Percentiles rank a stretch among this genome's conserved stretches.
phyloP scores from a whole-genome alignment of 257 asterid species.

The Rhazya stricta region DNA sequence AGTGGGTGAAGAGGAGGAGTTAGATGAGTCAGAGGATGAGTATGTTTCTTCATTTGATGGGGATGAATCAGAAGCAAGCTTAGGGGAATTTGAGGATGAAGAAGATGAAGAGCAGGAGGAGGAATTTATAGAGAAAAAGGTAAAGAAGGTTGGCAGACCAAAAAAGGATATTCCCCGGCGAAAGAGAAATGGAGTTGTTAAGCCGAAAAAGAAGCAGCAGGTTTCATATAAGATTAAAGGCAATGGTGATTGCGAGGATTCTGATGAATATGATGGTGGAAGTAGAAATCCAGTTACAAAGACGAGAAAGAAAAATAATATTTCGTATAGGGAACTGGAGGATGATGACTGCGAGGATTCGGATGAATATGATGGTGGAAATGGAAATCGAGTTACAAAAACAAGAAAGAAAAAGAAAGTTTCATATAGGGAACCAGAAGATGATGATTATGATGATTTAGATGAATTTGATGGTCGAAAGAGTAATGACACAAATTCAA shows the following conservation, averaged over 20 bases:
- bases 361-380: conserved; percentile 21
- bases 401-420: conserved; percentile 21
- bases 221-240: conserved; percentile 14
- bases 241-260: conserved; percentile 32
- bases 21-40: conserved; percentile 58
- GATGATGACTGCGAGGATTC: conserved; percentile 32
- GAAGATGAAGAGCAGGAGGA: conserved; percentile 31
- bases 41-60: conserved; percentile 63
- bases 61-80: conserved; percentile 64
- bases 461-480: conserved; percentile 27
- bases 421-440: conserved; percentile 22
- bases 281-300: conserved; percentile 35
- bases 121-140: conserved; percentile 34
- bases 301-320: conserved; percentile 29
- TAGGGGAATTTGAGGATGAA: conserved; percentile 40
- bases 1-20: conserved; percentile 55
- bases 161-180: conserved; percentile 30
- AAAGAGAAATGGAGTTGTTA: conserved; percentile 36
- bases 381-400: conserved; percentile 14
- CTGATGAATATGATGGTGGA: conserved; percentile 20
- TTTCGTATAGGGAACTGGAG: conserved; percentile 23
- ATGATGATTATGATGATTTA: conserved; percentile 28
- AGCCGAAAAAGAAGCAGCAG: conserved; percentile 24
- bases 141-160: conserved; percentile 33
- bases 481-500: conserved; percentile 32